Evolutionary conservation across 306 rosid genomes (phyloP).

Genomic region (Acacia crassicarpa): DNA sequence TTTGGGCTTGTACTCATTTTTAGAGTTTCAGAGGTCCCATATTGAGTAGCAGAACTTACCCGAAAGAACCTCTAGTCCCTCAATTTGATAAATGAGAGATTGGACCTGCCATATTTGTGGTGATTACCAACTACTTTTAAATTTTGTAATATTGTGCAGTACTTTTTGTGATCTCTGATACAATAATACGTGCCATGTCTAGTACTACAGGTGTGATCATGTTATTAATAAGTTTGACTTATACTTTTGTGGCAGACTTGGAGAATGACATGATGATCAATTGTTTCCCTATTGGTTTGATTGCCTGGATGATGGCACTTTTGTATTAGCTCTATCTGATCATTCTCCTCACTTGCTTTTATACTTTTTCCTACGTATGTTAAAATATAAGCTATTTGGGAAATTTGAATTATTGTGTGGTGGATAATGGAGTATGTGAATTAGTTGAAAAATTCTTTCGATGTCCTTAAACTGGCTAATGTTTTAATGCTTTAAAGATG

Average conservation of each 20-base stretch:
- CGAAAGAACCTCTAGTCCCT: no score
- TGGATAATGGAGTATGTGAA: neutral
- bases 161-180: neutral
- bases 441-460: neutral
- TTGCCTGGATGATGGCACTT: slow-evolving; percentile 42
- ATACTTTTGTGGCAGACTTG: neutral
- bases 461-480: neutral
- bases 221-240: neutral
- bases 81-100: no score
- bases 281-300: slow-evolving; percentile 51
- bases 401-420: neutral
- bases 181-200: neutral
- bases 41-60: no score
- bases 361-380: neutral
- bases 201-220: neutral
- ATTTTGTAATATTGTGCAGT: neutral
- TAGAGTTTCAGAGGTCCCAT: no score
- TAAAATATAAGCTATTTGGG: neutral
- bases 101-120: no score
- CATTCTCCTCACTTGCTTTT: slow-evolving; percentile 26
- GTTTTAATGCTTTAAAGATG: neutral
- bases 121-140: neutral
- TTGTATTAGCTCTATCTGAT: slow-evolving; percentile 55
- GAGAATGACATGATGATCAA: slow-evolving; percentile 38
- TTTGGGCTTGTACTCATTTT: no score